Base-by-base conservation (phyloP, 1,284 basidiomycete genomes). In the Veloboletus limbatus region DNA sequence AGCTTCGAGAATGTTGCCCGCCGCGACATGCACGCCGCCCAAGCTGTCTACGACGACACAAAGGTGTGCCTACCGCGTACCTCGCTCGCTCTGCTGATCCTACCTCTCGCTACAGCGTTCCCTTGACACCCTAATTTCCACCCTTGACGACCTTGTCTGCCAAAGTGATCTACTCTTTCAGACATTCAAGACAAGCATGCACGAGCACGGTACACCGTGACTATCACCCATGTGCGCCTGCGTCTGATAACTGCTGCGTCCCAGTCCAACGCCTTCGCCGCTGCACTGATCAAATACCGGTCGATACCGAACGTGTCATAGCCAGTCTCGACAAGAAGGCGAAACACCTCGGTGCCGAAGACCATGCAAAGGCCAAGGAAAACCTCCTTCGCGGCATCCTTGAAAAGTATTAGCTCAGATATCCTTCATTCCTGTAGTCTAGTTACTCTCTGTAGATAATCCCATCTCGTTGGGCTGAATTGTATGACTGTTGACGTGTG, bases 311-410 rank as follows among this genome's bases (percentile, higher is more conserved):
- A 33, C 48, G 56, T 24, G 47, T 68, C 6, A 47, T 62, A 24
- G 49, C 54, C 17, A 36, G 30, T 16, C 38, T 65, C 7, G 63
- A 69, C 30, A 55, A 50, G 25, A 62, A 52, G 41, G 57, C 48
- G 18, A 66, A 50, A 27, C 66, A 68, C 13, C 56, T 69, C 9
- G 54, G 64, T 16, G 62, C 60, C 35, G 49, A 69, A 32, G 66
- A 69, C 33, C 56, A 60, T 24, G 58, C 60, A 42, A 69, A 49
- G 32, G 63, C 65, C 26, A 69, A 69, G 31, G 63, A 65, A 45
- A 69, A 52, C 42, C 60, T 65, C 11, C 62, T 65, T 10, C 62
- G 63, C 11, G 63, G 65, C 16, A 65, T 65, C 25, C 52, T 65
- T 14, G 63, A 69, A 47, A 65, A 65, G 42, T 65, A 65, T 51